Evolutionary conservation across 257 asterid species (phyloP), one percentile per base, ranked within the genome.

Genomic region (Pogostemon cablin): DNA sequence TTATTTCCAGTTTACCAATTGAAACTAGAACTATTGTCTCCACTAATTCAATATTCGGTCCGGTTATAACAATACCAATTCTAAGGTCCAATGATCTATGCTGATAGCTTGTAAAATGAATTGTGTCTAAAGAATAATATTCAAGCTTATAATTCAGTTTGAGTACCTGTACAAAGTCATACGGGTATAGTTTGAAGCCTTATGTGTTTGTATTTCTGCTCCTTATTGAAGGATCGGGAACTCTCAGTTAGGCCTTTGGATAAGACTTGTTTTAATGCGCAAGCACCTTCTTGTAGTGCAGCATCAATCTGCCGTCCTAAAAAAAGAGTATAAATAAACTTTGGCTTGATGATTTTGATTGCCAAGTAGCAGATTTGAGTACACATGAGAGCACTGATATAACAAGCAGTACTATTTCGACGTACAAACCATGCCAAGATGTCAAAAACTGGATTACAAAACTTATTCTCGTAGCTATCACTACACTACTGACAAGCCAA

Each of bases 171-270:
- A 17, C 42, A 34, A 41, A 52, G 50, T 88, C 83, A 93, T 47
- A 83, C 78, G 32, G 93, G 89, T 86, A 89, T 76, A 32, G 90
- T 87, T 80, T 89, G 96, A 75, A 85, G 73, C 61, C 93, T 81
- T 64, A 87, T 65, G 60, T 93, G 98, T 77, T 93, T 93, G 86
- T 89, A 93, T 73, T 91, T 93, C 79, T 93, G 99, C 57, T 81
- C 80, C 6, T 72, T 81, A 69, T 93, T 93, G 84, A 93, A 93
- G 81, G 82, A 78, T 52, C 87, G 83, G 3, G 96, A 83, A 68
- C 80, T 80, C 79, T 91, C 99, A 7, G 89, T 81, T 59, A 91
- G 62, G 65, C 97, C 97, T 82, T 80, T 84, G 62, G 81, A 82
- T 82, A 91, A 54, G 7, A 93, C 84, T 63, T 86, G 88, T 72